Conservation (phyloP, 805 yeast genomes). For the Ogataea sp. region DNA sequence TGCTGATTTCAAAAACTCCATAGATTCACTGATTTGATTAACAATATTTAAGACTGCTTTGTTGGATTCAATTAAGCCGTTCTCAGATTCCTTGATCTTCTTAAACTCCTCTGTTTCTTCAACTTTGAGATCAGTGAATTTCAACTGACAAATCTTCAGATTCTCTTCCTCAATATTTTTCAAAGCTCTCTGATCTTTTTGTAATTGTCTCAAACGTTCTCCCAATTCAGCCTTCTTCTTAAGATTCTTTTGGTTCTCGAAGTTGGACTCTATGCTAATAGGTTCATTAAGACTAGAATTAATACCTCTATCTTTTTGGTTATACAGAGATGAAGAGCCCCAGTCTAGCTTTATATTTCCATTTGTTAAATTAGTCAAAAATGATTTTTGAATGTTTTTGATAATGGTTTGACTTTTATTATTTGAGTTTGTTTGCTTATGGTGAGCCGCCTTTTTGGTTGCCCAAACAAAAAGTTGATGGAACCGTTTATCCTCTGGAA, state of each 20-base stretch:
- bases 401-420: conserved; percentile 38
- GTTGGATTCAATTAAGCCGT: background rate
- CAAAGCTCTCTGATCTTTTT: conserved; percentile 43
- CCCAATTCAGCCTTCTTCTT: conserved; percentile 39
- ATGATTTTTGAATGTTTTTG: conserved; percentile 55
- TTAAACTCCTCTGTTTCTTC: conserved; percentile 5
- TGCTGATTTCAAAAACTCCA: conserved; percentile 31
- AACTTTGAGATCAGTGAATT: conserved; percentile 4
- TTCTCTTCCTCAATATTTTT: background rate
- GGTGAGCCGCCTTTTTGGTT: conserved; percentile 32
- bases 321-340: too few relatives aligned
- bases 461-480: conserved; percentile 66
- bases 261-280: conserved; percentile 42
- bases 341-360: conserved; percentile 61
- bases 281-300: conserved; percentile 20
- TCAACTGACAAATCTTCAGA: background rate
- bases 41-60: conserved; percentile 3
- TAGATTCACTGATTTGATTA: conserved; percentile 6
- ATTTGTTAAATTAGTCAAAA: conserved; percentile 47
- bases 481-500: conserved; percentile 71
- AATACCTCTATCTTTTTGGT: conserved; percentile 7
- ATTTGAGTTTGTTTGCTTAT: conserved; percentile 7
- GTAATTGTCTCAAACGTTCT: conserved; percentile 33
- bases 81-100: conserved; percentile 6
- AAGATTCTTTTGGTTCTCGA: conserved; percentile 46